phyloP scores from a whole-genome alignment of 1,139 yeast genomes.

The Groenewaldozyma sp. region DNA sequence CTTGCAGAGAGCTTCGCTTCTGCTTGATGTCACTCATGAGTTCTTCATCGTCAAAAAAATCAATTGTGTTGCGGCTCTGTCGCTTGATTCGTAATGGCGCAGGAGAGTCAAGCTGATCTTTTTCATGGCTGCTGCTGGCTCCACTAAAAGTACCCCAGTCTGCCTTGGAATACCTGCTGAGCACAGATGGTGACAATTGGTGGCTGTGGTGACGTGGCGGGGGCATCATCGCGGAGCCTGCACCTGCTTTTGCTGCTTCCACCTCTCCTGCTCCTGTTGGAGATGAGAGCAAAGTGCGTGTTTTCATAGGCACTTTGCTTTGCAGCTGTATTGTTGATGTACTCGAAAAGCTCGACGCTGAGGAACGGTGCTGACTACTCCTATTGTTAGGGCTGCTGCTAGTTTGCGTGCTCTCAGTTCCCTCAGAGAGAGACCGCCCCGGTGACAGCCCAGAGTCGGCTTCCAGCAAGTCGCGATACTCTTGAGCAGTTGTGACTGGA shows the following conservation, averaged over 20 bases:
- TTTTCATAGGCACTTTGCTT: too few species aligned
- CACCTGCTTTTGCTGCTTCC: not conserved
- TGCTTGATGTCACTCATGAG: not conserved
- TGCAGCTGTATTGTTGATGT: not conserved
- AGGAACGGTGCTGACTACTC: not conserved
- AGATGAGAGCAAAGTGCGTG: not conserved
- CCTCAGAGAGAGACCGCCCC: not conserved
- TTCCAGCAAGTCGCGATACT: not conserved
- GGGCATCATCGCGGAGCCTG: not conserved
- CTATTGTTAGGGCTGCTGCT: not conserved
- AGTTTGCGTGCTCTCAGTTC: not conserved
- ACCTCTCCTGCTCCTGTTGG: too few species aligned
- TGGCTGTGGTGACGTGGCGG: conserved; percentile 1
- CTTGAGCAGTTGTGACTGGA: not conserved
- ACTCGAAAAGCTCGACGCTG: conserved; percentile 2
- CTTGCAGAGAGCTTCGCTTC: conserved; percentile 1
- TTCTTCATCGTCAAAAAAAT: not conserved
- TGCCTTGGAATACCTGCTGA: not conserved
- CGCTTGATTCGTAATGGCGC: not conserved
- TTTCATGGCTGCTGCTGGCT: not conserved
- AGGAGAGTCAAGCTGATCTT: not conserved
- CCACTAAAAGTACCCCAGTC: not conserved
- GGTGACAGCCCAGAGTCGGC: not conserved
- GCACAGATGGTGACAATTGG: not conserved
- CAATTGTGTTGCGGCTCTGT: not conserved